phyloP scores from a whole-genome alignment of 2,329 filamentous ascomycete species.

The Trichoderma gracile region DNA sequence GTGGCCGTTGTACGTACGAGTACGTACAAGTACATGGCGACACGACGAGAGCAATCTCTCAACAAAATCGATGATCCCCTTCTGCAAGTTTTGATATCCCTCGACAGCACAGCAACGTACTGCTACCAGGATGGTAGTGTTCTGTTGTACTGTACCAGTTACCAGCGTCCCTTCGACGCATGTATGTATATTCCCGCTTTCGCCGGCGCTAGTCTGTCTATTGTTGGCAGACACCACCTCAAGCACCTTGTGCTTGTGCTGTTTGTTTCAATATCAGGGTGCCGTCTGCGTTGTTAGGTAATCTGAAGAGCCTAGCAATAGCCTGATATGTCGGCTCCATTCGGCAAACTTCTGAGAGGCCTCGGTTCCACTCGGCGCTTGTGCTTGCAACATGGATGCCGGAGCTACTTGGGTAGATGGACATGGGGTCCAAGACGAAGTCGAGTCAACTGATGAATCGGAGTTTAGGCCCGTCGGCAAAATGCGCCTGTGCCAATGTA shows the following conservation, averaged over 20 bases:
- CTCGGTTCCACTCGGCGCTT: conserved; percentile 23
- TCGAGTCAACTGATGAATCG: conserved; percentile 8
- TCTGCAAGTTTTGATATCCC: too few species aligned
- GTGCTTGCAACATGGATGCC: conserved; percentile 23
- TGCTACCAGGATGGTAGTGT: too few species aligned
- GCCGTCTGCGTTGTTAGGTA: conserved; percentile 3
- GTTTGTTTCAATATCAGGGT: not conserved
- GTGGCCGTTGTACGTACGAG: not conserved
- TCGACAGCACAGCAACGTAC: not conserved
- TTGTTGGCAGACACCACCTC: conserved; percentile 1
- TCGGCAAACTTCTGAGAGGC: conserved; percentile 20
- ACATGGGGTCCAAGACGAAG: conserved; percentile 2
- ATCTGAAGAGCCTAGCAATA: conserved; percentile 16
- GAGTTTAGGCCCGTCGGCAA: conserved; percentile 24
- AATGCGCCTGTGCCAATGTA: not conserved
- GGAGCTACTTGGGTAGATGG: conserved; percentile 8
- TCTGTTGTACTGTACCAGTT: not conserved
- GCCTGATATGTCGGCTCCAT: conserved; percentile 20
- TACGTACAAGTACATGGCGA: not conserved
- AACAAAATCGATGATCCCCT: too few species aligned
- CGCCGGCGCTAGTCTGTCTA: conserved; percentile 18
- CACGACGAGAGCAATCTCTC: not conserved
- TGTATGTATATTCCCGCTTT: conserved; percentile 22
- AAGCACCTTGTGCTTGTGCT: not conserved
- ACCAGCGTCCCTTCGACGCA: too few species aligned